Base-by-base conservation (phyloP, 345 rosid genomes). In the Draba incana region DNA sequence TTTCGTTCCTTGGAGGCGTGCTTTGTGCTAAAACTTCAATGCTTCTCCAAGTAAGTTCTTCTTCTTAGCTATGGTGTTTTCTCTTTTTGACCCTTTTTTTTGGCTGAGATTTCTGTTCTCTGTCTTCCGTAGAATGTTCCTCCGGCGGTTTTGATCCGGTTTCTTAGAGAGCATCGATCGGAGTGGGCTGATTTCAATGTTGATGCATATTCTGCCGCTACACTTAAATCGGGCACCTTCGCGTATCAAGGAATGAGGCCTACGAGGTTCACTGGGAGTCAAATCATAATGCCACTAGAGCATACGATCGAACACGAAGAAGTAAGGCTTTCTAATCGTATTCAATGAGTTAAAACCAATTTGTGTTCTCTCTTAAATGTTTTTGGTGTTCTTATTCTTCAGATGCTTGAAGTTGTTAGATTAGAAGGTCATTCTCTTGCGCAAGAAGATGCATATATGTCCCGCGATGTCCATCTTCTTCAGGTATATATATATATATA, bases 1-100 rank as follows among this genome's bases (percentile, higher is more conserved):
- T 89, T 35, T 69, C 97, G 2, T 80, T 83, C 57, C 76, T 95
- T 39, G 99, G 99, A 60, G 99, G 99, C 3, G 84, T 92, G 44
- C 89, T 95, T 20, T 95, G 99, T 79, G 99, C 98, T n/a, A 95
- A 92, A 77, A 98, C 98, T 45, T 95, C 99, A n/a, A 92, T 95
- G 99, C 86, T 92, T 37, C 88, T 95, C 68, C 98, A 88, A 82
- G 99, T 91, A 77, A 82, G 75, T 62, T 55, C 27, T 14, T 61
- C 4, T 49, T 28, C 15, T 10, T 4, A 52, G 7, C 15, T 45
- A 4, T 72, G 38, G 6, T 66, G 35, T 10, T n/a, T 59, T 57
- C 47, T 14, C 2, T 5, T 39, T 57, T 51, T 27, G 15, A 33
- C 3, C 3, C 11, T 2, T 15, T 12, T 42, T 35, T 7, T 6